Base-by-base conservation (phyloP, 306 rosid genomes). In the Malus sieversii region DNA sequence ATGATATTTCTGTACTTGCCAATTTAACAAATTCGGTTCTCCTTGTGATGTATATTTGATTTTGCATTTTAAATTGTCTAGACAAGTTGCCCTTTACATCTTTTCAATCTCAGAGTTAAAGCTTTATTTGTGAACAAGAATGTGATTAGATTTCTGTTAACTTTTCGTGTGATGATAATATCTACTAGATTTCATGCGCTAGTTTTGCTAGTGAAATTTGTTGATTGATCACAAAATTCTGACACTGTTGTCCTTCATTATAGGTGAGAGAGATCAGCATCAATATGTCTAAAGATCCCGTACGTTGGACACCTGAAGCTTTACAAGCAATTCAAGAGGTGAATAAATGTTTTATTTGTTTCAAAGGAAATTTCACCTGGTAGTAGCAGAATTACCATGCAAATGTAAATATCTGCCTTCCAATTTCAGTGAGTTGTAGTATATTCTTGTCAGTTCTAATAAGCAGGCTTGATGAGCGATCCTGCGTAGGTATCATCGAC, bases 291-390 rank as follows among this genome's bases (percentile, higher is more conserved):
- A 66, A 63, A 0, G 32, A 74, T 32, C 79, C 89, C 60, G 48
- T 38, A 0, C 91, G 96, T 44, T 93, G 98, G 98, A 77, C 87
- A 64, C 82, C 97, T 35, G 97, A 89, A 77, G 98, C 97, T 42
- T 72, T 91, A 68, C 0, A 84, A 58, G 86, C 93, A 69, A 85
- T 93, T 53, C 98, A 93, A 75, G 98, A 93, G 90, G 98, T 93
- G 84, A 60, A 14, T 68, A 73, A 22, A 44, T 72, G 30, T 61
- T 77, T 70, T 77, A 78, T 66, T 78, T 59, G 64, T 72, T 25
- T 77, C 10, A 62, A 71, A 75, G 77, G 25, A 57, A 66, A 62
- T 40, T 52, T 22, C 61, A 22, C 44, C 60, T 60, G 29, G 44
- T 64, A 40, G 53, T 75, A 30, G 69, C 74, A 68, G 46, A 66